Evolutionary conservation across 1,284 basidiomycete genomes (phyloP), one percentile per base, ranked within the genome.

Genomic region (Ustilago cynodontis): DNA sequence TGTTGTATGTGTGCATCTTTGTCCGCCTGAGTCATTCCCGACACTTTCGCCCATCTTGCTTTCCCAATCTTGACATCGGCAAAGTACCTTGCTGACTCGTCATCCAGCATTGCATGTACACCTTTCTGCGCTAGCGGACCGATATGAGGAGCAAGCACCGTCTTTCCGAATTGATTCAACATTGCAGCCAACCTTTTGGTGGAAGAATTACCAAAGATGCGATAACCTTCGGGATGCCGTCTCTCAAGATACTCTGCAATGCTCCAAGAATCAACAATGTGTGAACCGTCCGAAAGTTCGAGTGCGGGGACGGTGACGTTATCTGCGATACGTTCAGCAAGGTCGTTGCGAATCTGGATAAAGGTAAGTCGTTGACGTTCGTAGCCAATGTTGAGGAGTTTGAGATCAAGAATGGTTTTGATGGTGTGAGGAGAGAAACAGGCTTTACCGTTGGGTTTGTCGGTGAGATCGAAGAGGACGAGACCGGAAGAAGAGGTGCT

Each of bases 291-390:
- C 26, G 49, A 59, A 13, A 81, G 55, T 51, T 81, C 77, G 43
- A 82, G 54, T 0, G 71, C 78, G 14, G 81, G 81, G 13, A 82
- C 81, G 3, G 81, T 82, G 31, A 81, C 79, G 31, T 79, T 77
- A 50, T 77, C 77, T 9, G 61, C 68, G 20, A 79, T 51, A 9
- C 74, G 51, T 7, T 56, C 20, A 10, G 72, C 75, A 7, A 82
- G 71, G 2, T 82, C 75, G 60, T 65, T 78, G 35, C 81, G 71
- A 31, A 82, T 58, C 55, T 82, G 79, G n/a, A 69, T 29, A n/a
- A 81, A 82, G 14, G 77, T 76, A 18, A 81, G 64, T 6, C 79
- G 65, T 29, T 82, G 71, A 39, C 77, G 69, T n/a, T 79, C 78
- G 59, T 82, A 81, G 31, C 79, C 77, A 31, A 82, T 53, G 20